Percentiles rank a stretch among this genome's conserved stretches.
Evolutionary conservation across 345 rosid genomes (phyloP).

Genomic region (Eucalyptus cladocalyx): DNA sequence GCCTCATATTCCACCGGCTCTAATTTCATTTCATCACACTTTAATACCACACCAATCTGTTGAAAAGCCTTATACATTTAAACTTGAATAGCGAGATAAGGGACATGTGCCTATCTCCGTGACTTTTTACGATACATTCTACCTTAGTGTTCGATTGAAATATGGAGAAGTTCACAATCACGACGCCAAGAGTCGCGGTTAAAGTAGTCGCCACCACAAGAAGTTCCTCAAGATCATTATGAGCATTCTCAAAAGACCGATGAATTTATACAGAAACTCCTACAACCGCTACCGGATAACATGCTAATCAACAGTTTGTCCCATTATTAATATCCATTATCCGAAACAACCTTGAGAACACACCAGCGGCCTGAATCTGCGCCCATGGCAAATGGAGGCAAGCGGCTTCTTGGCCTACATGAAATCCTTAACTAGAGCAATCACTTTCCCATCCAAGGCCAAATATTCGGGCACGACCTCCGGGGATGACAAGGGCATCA

Average conservation of each 20-base stretch:
- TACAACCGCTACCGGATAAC: not conserved
- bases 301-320: not conserved
- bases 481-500: slow-evolving; percentile 94
- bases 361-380: slow-evolving; percentile 91
- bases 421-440: slow-evolving; percentile 52
- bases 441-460: slow-evolving; percentile 43
- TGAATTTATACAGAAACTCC: not conserved
- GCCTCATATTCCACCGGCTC: not conserved
- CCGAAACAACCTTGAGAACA: too few species aligned
- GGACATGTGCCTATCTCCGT: not conserved
- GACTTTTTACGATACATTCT: not conserved
- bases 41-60: not conserved
- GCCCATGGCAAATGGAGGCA: slow-evolving; percentile 92
- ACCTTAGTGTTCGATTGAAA: not conserved
- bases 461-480: slow-evolving; percentile 89
- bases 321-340: not conserved
- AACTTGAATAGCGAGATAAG: not conserved
- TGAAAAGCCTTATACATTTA: not conserved
- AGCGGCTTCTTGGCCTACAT: slow-evolving; percentile 67
- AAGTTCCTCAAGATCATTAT: not conserved
- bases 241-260: not conserved
- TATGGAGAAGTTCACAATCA: not conserved
- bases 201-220: not conserved
- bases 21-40: not conserved
- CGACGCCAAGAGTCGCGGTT: not conserved